Base-by-base conservation (phyloP, 2,329 filamentous ascomycete species). In the Cryphonectria radicalis region DNA sequence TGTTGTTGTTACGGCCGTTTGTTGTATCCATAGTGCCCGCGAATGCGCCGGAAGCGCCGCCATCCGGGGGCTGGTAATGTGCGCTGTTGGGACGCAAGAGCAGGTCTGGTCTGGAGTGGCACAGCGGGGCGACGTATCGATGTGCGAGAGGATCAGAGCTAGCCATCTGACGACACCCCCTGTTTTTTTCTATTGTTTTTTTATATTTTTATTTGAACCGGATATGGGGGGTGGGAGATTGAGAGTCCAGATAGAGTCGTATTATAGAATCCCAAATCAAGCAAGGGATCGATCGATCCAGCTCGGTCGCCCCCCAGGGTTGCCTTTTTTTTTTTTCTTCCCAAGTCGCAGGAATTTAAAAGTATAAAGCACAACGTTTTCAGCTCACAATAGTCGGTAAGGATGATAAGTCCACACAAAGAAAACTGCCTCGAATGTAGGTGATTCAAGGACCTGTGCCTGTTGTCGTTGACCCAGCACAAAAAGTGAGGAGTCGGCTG, bases 91-190 rank as follows among this genome's bases (percentile, higher is more conserved):
- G 32, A 25, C 67, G 67, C 25, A 63, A 35, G 17, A 63, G 60
- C 25, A 59, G 10, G 22, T 25, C 53, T 57, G 65, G 32, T 37
- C 53, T 62, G 14, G 53, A 7, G 25, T 63, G 62, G 32, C 53
- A 68, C 32, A 50, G 13, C 55, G 71, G 63, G 32, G 43, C 40
- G 25, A 43, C 37, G 28, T 57, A 67, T 43, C 46, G 65, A 13
- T 63, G 68, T 46, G 63, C 65, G 32, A 50, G 55, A 32, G 32
- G 42, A 10, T 70, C 65, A 37, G 60, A 63, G 37, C 65, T 70
- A 42, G 63, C 71, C 71, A 72, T 72, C 40, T 10, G 28, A 32
- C 42, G 4, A 67, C 59, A 55, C 37, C 46, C 55, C 28, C 42
- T 32, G 19, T 8, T 43, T 43, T 43, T 43, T 14, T 4, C 4